phyloP scores from a whole-genome alignment of 2,329 filamentous ascomycete genomes.

The Ceratocystiopsis sp. region DNA sequence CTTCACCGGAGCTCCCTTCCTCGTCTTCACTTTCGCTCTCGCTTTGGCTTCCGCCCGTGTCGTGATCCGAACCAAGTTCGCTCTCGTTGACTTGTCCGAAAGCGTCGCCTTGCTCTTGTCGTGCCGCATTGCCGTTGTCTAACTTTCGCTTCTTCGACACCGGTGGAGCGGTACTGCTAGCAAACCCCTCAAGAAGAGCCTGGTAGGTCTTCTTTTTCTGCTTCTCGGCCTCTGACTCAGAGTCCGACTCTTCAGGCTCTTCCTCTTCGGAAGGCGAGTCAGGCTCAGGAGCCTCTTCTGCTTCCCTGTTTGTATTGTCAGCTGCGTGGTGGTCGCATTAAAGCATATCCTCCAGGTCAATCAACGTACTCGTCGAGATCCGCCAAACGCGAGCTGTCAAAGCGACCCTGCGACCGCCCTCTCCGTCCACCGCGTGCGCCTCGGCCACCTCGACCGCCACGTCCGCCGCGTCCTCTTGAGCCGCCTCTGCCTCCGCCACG shows the following conservation, averaged over 20 bases:
- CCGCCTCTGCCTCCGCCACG: slow-evolving; percentile 13
- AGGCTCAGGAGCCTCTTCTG: slow-evolving; percentile 2
- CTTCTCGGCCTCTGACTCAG: slow-evolving; percentile 22
- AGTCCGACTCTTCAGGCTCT: slow-evolving; percentile 26
- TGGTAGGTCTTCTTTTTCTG: slow-evolving; percentile 27
- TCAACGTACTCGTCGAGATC: slow-evolving; percentile 25
- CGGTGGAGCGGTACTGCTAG: slow-evolving; percentile 25
- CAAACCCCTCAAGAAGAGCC: slow-evolving; percentile 40
- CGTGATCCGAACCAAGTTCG: background rate
- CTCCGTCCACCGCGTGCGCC: slow-evolving; percentile 1
- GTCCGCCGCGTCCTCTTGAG: slow-evolving; percentile 8
- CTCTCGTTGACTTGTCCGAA: background rate
- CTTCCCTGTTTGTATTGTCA: too few relatives aligned
- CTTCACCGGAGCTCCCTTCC: slow-evolving; percentile 3
- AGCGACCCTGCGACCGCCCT: slow-evolving; percentile 19
- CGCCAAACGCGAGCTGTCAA: slow-evolving; percentile 28
- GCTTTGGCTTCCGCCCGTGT: too few relatives aligned
- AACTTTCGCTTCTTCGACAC: slow-evolving; percentile 40
- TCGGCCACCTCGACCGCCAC: too few relatives aligned
- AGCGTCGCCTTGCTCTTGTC: slow-evolving; percentile 2
- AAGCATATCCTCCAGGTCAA: background rate
- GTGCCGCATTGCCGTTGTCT: slow-evolving; percentile 17
- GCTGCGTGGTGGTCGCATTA: too few relatives aligned
- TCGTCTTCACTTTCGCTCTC: slow-evolving; percentile 13
- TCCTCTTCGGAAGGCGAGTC: background rate